Percentiles rank a stretch among this genome's conserved stretches.
Evolutionary conservation across 2,329 filamentous ascomycete genomes (phyloP).

Genomic region (Periconia digitata): DNA sequence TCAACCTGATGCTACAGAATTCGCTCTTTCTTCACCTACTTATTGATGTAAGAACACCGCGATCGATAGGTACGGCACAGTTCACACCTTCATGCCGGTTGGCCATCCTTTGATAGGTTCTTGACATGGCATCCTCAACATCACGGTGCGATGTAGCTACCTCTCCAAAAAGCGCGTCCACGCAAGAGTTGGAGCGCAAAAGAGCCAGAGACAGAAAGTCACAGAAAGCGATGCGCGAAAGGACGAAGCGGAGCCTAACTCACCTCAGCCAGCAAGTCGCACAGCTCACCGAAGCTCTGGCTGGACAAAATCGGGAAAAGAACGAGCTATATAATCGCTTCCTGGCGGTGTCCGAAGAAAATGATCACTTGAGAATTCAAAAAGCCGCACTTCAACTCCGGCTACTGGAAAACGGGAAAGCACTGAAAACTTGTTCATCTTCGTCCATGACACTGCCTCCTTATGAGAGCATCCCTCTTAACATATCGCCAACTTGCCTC

Average conservation of each 20-base stretch:
- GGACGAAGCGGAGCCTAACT: slow-evolving; percentile 24
- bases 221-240: slow-evolving; percentile 25
- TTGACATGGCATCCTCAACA: too few species aligned
- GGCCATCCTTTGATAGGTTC: too few species aligned
- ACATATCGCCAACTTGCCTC: slow-evolving; percentile 20
- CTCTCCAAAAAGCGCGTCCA: slow-evolving; percentile 3
- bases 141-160: too few species aligned
- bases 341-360: slow-evolving; percentile 19
- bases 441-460: slow-evolving; percentile 4
- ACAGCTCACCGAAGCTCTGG: slow-evolving; percentile 17
- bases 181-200: slow-evolving; percentile 14
- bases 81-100: too few species aligned
- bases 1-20: too few species aligned
- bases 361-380: slow-evolving; percentile 23
- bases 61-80: too few species aligned
- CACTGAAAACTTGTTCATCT: slow-evolving; percentile 3
- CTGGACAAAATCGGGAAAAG: slow-evolving; percentile 14
- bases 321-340: slow-evolving; percentile 17
- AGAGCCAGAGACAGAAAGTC: slow-evolving; percentile 25
- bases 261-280: slow-evolving; percentile 24
- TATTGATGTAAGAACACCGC: too few species aligned
- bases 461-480: slow-evolving; percentile 22
- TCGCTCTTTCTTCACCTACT: too few species aligned
- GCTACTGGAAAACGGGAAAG: slow-evolving; percentile 18
- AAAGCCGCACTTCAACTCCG: slow-evolving; percentile 24